A percentile compares a stretch with the other conserved stretches of the same genome.
phyloP scores from a whole-genome alignment of 2,329 filamentous ascomycete genomes.

The Beauveria medogensis region DNA sequence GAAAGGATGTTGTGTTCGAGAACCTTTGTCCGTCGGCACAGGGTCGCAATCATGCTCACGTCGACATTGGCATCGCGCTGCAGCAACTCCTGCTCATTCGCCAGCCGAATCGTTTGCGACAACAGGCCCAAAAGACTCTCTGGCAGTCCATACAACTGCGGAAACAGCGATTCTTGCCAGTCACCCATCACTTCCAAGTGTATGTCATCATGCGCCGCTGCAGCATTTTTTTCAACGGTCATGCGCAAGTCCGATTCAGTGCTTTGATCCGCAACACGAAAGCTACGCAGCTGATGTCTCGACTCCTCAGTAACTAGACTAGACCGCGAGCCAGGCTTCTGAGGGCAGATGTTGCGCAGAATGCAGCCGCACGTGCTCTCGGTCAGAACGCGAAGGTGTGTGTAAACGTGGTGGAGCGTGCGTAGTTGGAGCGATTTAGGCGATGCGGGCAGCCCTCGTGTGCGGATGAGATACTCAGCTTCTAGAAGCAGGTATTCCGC shows the following conservation, averaged over 20 bases:
- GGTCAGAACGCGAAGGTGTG: constrained; percentile 1
- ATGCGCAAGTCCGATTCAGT: constrained; percentile 1
- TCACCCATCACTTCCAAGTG: constrained; percentile 3
- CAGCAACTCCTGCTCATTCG: constrained; percentile 7
- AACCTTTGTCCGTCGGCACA: background rate
- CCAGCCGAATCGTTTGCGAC: constrained; percentile 4
- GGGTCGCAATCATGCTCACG: background rate
- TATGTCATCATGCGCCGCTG: background rate
- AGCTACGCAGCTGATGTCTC: constrained; percentile 1
- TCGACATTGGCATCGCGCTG: background rate
- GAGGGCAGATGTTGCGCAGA: constrained; percentile 1
- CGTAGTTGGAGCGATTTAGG: background rate
- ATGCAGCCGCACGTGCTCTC: constrained; percentile 7
- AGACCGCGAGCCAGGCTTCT: background rate
- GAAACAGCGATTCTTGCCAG: background rate
- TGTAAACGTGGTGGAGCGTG: constrained; percentile 5
- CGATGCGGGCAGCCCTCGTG: background rate
- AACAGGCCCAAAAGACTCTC: constrained; percentile 2
- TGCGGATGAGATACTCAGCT: constrained; percentile 5
- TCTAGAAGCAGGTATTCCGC: constrained; percentile 3
- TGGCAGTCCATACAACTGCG: background rate
- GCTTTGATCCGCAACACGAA: constrained; percentile 3
- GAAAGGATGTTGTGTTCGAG: constrained; percentile 1
- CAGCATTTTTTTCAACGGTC: background rate
- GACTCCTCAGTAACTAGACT: background rate